Evolutionary conservation across 1,284 basidiomycete species (phyloP).

Genomic region (Lentinus polychrous): DNA sequence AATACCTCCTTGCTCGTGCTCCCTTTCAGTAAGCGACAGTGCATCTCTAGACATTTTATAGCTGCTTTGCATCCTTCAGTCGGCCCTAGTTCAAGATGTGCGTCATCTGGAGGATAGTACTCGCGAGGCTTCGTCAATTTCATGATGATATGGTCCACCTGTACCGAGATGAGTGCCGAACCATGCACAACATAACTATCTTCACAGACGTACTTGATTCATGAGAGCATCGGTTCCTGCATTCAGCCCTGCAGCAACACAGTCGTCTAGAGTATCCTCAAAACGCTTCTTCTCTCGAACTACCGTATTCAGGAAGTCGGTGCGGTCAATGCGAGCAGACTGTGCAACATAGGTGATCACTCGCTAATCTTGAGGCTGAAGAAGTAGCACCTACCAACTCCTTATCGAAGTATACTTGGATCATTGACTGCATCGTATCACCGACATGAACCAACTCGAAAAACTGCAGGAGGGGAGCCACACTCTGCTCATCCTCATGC

Average conservation of each 20-base stretch:
- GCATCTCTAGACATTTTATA: constrained; percentile 80
- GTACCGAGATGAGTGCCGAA: not conserved
- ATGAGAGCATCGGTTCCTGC: constrained; percentile 94
- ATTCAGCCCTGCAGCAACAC: constrained; percentile 88
- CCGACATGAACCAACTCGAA: constrained; percentile 97
- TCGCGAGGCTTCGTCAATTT: constrained; percentile 80
- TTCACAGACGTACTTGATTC: constrained; percentile 63
- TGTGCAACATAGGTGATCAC: constrained; percentile 22
- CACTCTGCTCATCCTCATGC: constrained; percentile 69
- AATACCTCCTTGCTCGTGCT: constrained; percentile 94
- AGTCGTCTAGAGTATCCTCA: constrained; percentile 87
- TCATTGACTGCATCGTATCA: constrained; percentile 96
- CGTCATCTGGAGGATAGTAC: constrained; percentile 83
- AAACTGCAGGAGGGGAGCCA: constrained; percentile 92
- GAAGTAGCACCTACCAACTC: constrained; percentile 60
- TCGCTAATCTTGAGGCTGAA: not conserved
- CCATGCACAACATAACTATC: not conserved
- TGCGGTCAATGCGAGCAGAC: constrained; percentile 83
- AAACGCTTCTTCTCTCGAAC: constrained; percentile 96
- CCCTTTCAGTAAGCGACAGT: constrained; percentile 86
- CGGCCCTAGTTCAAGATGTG: constrained; percentile 71
- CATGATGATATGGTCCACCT: constrained; percentile 91
- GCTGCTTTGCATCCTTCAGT: constrained; percentile 84
- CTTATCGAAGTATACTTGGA: constrained; percentile 97
- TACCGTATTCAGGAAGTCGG: constrained; percentile 90